Evolutionary conservation across 2,329 filamentous ascomycete species (phyloP).

Genomic region (Dothideomycetes sp.): DNA sequence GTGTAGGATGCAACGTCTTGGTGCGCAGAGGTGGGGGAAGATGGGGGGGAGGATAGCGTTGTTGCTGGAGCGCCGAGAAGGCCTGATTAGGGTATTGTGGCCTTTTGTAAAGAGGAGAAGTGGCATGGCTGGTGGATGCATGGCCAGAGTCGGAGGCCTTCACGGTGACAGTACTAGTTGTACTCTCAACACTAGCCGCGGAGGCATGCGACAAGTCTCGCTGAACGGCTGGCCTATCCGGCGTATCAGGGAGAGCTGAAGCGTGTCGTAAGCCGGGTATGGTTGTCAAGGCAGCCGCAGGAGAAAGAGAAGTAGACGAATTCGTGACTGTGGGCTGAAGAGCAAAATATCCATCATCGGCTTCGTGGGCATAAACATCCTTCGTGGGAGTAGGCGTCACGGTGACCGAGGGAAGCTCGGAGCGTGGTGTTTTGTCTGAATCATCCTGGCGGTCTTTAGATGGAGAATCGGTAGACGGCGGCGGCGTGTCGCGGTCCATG

Average conservation of each 20-base stretch:
- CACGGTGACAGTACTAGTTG: slow-evolving; percentile 29
- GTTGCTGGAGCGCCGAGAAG: slow-evolving; percentile 39
- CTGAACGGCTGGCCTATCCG: slow-evolving; percentile 28
- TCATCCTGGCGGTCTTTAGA: slow-evolving; percentile 18
- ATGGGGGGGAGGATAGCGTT: slow-evolving; percentile 33
- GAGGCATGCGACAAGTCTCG: slow-evolving; percentile 35
- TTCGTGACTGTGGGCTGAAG: slow-evolving; percentile 8
- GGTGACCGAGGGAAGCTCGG: slow-evolving; percentile 29
- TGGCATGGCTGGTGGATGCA: slow-evolving; percentile 11
- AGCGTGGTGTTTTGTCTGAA: slow-evolving; percentile 32
- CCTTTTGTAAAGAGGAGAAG: slow-evolving; percentile 22
- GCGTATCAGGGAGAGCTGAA: slow-evolving; percentile 10
- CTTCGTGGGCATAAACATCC: slow-evolving; percentile 13
- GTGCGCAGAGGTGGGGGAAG: slow-evolving; percentile 32
- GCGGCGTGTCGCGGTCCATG: slow-evolving; percentile 6
- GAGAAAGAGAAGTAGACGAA: background rate
- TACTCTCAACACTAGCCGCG: slow-evolving; percentile 32
- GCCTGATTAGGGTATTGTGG: slow-evolving; percentile 41
- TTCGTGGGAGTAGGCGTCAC: slow-evolving; percentile 15
- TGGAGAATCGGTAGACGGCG: background rate
- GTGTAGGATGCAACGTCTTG: slow-evolving; percentile 33
- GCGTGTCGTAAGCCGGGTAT: background rate
- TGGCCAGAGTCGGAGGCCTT: slow-evolving; percentile 21
- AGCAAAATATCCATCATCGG: slow-evolving; percentile 19
- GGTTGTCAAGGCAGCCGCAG: background rate